A percentile compares a stretch with the other conserved stretches of the same genome.
These are phyloP conservation scores for Elsinoe necatrix DNA, from an alignment of 2,329 filamentous ascomycete species.

Conservation along the genomic window DNA sequence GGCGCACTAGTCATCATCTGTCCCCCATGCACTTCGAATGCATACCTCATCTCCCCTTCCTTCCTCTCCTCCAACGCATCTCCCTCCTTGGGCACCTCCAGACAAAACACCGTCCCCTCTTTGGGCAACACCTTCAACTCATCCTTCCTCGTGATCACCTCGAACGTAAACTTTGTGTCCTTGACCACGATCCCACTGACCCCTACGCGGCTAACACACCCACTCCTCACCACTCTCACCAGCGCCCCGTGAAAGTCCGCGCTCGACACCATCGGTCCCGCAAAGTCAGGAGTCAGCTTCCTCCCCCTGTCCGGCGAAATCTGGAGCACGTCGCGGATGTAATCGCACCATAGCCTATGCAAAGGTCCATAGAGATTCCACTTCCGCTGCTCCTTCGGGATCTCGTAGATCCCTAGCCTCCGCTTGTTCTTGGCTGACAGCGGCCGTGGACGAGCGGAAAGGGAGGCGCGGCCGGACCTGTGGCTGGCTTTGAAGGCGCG, in stretches of 20 bases:
- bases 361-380: conserved; percentile 72
- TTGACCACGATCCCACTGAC: conserved; percentile 78
- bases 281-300: conserved; percentile 50
- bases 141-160: conserved; percentile 57
- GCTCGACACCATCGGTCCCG: conserved; percentile 64
- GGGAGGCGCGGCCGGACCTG: conserved; percentile 27
- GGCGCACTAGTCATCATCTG: conserved; percentile 76
- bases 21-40: conserved; percentile 80
- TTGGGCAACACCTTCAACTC: conserved; percentile 61
- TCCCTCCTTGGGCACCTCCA: conserved; percentile 53
- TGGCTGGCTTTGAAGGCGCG: conserved; percentile 14
- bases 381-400: conserved; percentile 59
- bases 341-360: conserved; percentile 71
- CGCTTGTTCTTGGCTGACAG: conserved; percentile 75
- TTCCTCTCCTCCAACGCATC: conserved; percentile 20
- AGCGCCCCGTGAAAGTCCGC: conserved; percentile 88
- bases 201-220: conserved; percentile 74
- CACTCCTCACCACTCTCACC: conserved; percentile 72
- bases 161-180: conserved; percentile 79
- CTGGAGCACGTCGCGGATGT: conserved; percentile 74
- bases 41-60: conserved; percentile 42
- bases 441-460: conserved; percentile 51
- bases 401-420: conserved; percentile 60
- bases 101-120: conserved; percentile 75
- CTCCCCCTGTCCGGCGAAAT: conserved; percentile 31